Percentiles rank a stretch among this genome's conserved stretches.
Evolutionary conservation across 2,329 filamentous ascomycete species (phyloP).

Genomic region (Dactylellina leptospora): DNA sequence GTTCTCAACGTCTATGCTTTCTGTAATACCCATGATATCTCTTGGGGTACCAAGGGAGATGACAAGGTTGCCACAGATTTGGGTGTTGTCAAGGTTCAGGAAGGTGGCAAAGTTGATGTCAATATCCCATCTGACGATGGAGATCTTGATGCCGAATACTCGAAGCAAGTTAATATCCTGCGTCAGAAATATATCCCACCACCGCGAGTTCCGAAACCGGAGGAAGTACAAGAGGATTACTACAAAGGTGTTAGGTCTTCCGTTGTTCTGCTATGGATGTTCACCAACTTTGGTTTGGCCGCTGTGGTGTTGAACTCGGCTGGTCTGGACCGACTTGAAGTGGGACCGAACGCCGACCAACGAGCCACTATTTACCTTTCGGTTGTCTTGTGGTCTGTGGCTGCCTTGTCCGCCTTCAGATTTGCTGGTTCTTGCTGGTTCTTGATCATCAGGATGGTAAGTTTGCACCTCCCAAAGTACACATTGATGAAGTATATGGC

Average conservation of each 20-base stretch:
- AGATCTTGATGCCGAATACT: constrained; percentile 94
- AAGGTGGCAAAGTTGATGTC: constrained; percentile 94
- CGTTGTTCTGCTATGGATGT: constrained; percentile 95
- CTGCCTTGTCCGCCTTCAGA: constrained; percentile 81
- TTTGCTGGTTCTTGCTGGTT: constrained; percentile 92
- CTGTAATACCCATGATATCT: constrained; percentile 97
- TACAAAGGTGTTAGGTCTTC: constrained; percentile 94
- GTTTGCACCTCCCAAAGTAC: constrained; percentile 59
- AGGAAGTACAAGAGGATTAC: constrained; percentile 94
- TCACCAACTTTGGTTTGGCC: constrained; percentile 87
- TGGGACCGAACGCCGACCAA: constrained; percentile 61
- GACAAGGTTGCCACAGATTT: constrained; percentile 79
- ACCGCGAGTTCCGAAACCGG: constrained; percentile 63
- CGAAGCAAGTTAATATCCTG: constrained; percentile 80
- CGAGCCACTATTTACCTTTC: constrained; percentile 84
- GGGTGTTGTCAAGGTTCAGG: constrained; percentile 77
- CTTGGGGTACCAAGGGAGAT: constrained; percentile 97
- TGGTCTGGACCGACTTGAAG: constrained; percentile 75
- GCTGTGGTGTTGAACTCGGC: constrained; percentile 87
- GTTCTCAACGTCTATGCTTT: constrained; percentile 99
- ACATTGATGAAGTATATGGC: not conserved
- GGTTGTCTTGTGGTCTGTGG: constrained; percentile 88
- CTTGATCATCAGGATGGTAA: constrained; percentile 85
- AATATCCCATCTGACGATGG: constrained; percentile 85
- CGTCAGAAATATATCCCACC: constrained; percentile 76